Base-by-base conservation (phyloP, 306 rosid species). In the Sesbania bispinosa region DNA sequence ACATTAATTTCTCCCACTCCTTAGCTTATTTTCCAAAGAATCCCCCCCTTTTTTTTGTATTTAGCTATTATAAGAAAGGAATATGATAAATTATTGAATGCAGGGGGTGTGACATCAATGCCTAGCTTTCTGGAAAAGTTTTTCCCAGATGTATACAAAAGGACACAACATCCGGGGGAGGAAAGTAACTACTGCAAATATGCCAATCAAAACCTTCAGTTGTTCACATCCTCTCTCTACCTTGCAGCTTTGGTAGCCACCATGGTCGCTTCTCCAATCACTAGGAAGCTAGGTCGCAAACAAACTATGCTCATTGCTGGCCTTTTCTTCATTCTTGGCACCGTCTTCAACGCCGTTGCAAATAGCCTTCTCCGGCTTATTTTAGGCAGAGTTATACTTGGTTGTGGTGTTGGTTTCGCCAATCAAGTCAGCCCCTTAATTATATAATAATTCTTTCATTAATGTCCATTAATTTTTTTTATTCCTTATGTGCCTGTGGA, bases 321-420 rank as follows among this genome's bases (percentile, higher is more conserved):
- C 2, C 0, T 54, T 6, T 81, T 92, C 67, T 90, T 92, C 75
- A 41, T 90, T 2, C 0, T 67, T 2, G 96, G 98, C 29, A 84
- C 93, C 0, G 6, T 79, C 51, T 51, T 90, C 10, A 90, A 83
- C 8, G 80, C 88, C 0, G 60, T 85, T 0, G 93, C 86, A 3
- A 18, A n/a, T 2, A 67, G 45, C 53, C 79, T 92, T 18, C 0
- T 15, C 8, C 62, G 83, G 79, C 88, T 93, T 63, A 93, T 93
- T 41, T 0, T 64, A 0, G 96, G 96, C 4, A 79, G 96, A 46
- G 41, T 92, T 52, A 35, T 70, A 1, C 88, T 93, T 13, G 98
- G 96, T n/a, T 86, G 85, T 18, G 96, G 96, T 1, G 98, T 93
- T 55, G 98, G 96, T 39, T 93, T 90, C 14, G 93, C 87, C 35